Conservation (phyloP, 78 protist species). For the Protostelium mycophagum region DNA sequence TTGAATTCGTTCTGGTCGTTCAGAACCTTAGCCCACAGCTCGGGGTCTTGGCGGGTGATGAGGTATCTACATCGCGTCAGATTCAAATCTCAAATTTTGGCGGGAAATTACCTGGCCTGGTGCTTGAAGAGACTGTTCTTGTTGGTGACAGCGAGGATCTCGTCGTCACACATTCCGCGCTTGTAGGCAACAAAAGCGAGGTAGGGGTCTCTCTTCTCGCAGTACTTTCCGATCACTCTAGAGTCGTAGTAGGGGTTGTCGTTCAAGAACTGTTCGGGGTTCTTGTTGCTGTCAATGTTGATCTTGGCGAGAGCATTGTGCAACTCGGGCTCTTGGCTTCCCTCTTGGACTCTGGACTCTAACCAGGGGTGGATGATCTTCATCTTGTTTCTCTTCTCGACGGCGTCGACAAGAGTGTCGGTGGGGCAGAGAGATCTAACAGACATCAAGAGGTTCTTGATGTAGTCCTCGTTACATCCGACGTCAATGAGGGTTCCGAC, state of each 20-base stretch:
- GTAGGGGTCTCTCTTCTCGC: conserved; percentile 99
- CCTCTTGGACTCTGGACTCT: conserved; percentile 87
- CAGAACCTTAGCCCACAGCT: conserved; percentile 95
- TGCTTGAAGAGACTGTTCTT: conserved; percentile 92
- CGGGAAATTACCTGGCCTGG: conserved; percentile 85
- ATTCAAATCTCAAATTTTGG: background rate
- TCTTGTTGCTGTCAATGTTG: conserved; percentile 89
- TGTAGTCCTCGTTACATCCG: conserved; percentile 91
- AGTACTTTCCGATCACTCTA: conserved; percentile 88
- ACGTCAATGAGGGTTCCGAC: conserved; percentile 96
- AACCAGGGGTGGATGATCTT: conserved; percentile 94
- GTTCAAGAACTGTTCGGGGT: conserved; percentile 92
- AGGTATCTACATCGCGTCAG: conserved; percentile 48
- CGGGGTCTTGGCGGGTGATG: conserved; percentile 93
- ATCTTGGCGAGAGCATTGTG: conserved; percentile 99
- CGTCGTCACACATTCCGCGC: conserved; percentile 91
- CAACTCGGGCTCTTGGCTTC: conserved; percentile 84
- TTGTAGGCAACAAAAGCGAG: conserved; percentile 90
- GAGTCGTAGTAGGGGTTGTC: conserved; percentile 86
- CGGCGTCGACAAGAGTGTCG: conserved; percentile 90
- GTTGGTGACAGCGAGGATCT: conserved; percentile 94
- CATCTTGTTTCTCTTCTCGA: conserved; percentile 96
- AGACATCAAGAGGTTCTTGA: conserved; percentile 70
- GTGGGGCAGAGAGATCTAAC: conserved; percentile 86
- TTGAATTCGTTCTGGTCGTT: conserved; percentile 81